A percentile compares a stretch with the other conserved stretches of the same genome.
Evolutionary conservation across 208 protist species (phyloP).

Genomic region (Entamoeba invadens): DNA sequence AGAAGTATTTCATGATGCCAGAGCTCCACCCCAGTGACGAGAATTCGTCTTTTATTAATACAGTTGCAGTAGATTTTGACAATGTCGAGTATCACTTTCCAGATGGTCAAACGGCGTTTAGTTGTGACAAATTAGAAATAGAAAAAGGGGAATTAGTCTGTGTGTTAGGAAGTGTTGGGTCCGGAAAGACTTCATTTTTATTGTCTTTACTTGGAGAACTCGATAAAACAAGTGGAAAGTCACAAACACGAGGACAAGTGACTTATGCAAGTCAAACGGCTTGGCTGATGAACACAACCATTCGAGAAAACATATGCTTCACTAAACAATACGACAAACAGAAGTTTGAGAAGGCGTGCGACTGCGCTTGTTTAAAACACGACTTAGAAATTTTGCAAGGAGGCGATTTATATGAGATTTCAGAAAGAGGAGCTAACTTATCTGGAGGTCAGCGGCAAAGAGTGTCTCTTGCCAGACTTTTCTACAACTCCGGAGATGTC

Average conservation of each 20-base stretch:
- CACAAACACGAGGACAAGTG: slow-evolving; percentile 27
- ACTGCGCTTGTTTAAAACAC: slow-evolving; percentile 49
- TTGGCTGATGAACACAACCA: slow-evolving; percentile 66
- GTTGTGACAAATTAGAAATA: neutral
- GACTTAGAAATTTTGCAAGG: slow-evolving; percentile 59
- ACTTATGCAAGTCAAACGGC: slow-evolving; percentile 65
- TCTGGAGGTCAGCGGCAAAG: slow-evolving; percentile 55
- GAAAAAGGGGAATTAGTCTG: neutral
- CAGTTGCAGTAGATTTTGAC: neutral
- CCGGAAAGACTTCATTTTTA: slow-evolving; percentile 1
- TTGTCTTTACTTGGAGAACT: slow-evolving; percentile 3
- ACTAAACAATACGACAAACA: slow-evolving; percentile 31
- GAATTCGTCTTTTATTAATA: too few species aligned
- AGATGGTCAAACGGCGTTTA: neutral
- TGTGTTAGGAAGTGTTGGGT: neutral
- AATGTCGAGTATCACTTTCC: neutral
- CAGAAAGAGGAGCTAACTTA: slow-evolving; percentile 60
- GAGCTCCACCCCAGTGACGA: neutral
- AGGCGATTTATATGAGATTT: slow-evolving; percentile 64
- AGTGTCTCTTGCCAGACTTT: slow-evolving; percentile 45
- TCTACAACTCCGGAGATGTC: slow-evolving; percentile 42
- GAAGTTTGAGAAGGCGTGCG: slow-evolving; percentile 32
- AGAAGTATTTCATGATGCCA: neutral
- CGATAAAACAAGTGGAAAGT: neutral
- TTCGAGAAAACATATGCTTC: slow-evolving; percentile 70